Evolutionary conservation across 1,284 basidiomycete species (phyloP).

Genomic region (Apiotrichum gamsii): DNA sequence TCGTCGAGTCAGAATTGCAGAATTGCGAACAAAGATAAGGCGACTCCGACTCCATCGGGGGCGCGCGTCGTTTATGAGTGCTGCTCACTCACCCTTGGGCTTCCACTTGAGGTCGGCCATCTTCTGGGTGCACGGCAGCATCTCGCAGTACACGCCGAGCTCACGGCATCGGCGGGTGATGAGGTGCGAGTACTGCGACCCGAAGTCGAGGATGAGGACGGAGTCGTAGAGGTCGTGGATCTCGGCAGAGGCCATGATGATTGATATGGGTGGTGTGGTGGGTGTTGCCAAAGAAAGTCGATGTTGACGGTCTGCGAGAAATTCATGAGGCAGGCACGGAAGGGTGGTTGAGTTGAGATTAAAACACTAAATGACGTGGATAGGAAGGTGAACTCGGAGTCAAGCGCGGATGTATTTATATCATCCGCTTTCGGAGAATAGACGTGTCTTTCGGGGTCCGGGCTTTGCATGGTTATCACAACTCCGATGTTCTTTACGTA

Average conservation of each 20-base stretch:
- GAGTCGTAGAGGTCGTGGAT: conserved; percentile 97
- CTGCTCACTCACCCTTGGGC: conserved; percentile 69
- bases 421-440: no score
- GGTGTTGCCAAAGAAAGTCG: background rate
- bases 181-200: conserved; percentile 97
- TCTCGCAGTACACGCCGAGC: conserved; percentile 92
- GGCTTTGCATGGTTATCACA: no score
- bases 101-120: conserved; percentile 85
- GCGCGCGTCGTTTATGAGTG: no score
- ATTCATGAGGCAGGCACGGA: background rate
- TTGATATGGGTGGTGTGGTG: conserved; percentile 4
- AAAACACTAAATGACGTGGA: background rate
- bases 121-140: conserved; percentile 94
- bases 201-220: conserved; percentile 95
- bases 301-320: background rate
- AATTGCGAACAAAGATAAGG: background rate
- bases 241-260: conserved; percentile 40
- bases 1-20: background rate
- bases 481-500: no score
- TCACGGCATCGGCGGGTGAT: conserved; percentile 98
- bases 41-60: background rate
- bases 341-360: background rate
- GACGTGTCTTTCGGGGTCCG: no score
- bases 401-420: no score
- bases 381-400: background rate